These are phyloP conservation scores for Fonsecaea multimorphosa DNA, from an alignment of 2,329 filamentous ascomycete genomes.

Conservation along the genomic window DNA sequence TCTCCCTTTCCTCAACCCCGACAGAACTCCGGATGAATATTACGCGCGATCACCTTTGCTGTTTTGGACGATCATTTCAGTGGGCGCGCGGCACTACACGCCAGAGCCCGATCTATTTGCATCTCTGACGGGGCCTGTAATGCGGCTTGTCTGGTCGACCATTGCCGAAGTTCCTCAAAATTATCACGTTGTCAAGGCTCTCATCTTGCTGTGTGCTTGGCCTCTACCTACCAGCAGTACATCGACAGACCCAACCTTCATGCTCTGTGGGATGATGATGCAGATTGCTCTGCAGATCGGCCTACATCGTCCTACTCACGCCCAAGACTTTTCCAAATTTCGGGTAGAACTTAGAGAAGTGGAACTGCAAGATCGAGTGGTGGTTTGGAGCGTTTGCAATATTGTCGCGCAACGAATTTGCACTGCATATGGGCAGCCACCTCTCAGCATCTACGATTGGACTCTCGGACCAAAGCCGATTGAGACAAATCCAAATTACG, in stretches of 20 bases:
- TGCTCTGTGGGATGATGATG: conserved; percentile 70
- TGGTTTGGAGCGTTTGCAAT: conserved; percentile 72
- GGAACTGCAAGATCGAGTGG: conserved; percentile 67
- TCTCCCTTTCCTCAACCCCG: conserved; percentile 65
- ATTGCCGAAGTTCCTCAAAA: conserved; percentile 66
- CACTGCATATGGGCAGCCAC: conserved; percentile 72
- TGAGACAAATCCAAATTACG: conserved; percentile 52
- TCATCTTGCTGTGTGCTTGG: conserved; percentile 69
- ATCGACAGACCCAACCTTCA: conserved; percentile 69
- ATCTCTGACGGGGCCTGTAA: conserved; percentile 59
- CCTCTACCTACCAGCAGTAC: conserved; percentile 68
- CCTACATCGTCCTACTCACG: conserved; percentile 67
- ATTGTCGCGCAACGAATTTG: conserved; percentile 70
- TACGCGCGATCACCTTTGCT: conserved; percentile 65
- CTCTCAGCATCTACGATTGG: conserved; percentile 66
- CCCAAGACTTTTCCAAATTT: conserved; percentile 62
- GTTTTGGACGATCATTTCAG: conserved; percentile 71
- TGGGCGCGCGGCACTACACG: conserved; percentile 66
- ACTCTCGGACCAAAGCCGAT: conserved; percentile 57
- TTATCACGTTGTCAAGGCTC: conserved; percentile 68
- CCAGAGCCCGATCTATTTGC: conserved; percentile 61
- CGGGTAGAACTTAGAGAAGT: conserved; percentile 63
- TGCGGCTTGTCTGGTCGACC: conserved; percentile 66
- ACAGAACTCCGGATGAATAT: conserved; percentile 62
- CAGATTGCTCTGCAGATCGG: conserved; percentile 72